A percentile compares a stretch with the other conserved stretches of the same genome.
These are phyloP conservation scores for Lentinula sp. DNA, from an alignment of 768 basidiomycete genomes.

Conservation along the genomic window DNA sequence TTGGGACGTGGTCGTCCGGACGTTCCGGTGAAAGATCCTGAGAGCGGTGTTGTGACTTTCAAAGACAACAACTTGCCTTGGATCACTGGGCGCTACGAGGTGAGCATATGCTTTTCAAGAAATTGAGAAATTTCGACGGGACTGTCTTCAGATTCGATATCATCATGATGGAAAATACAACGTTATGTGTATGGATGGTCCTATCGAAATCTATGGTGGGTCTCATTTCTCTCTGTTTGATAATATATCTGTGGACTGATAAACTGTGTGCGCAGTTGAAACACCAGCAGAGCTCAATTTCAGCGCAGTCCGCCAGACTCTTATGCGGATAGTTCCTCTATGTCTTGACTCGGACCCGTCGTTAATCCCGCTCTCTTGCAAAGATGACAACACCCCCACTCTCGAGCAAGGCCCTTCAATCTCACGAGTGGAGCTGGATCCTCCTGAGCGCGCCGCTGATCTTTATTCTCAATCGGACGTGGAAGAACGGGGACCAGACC, in stretches of 20 bases:
- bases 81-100: constrained; percentile 83
- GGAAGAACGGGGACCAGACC: constrained; percentile 46
- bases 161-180: constrained; percentile 98
- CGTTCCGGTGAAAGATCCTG: constrained; percentile 29
- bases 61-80: constrained; percentile 79
- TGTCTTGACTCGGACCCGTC: constrained; percentile 85
- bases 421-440: constrained; percentile 11
- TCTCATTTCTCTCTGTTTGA: constrained; percentile 5
- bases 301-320: constrained; percentile 52
- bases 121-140: background rate
- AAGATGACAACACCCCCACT: constrained; percentile 22
- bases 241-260: constrained; percentile 6
- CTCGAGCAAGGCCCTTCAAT: background rate
- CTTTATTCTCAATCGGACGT: constrained; percentile 10
- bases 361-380: constrained; percentile 69
- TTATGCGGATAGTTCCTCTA: constrained; percentile 75
- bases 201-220: constrained; percentile 86
- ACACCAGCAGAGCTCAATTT: constrained; percentile 62
- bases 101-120: constrained; percentile 22
- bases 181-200: constrained; percentile 81
- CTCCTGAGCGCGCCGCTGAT: background rate
- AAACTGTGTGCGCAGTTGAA: constrained; percentile 45
- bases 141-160: constrained; percentile 58
- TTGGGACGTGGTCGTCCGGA: constrained; percentile 34
- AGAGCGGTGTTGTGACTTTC: constrained; percentile 68